phyloP scores from a whole-genome alignment of 352 stramenopile genomes.

The Achlya hypogyna region DNA sequence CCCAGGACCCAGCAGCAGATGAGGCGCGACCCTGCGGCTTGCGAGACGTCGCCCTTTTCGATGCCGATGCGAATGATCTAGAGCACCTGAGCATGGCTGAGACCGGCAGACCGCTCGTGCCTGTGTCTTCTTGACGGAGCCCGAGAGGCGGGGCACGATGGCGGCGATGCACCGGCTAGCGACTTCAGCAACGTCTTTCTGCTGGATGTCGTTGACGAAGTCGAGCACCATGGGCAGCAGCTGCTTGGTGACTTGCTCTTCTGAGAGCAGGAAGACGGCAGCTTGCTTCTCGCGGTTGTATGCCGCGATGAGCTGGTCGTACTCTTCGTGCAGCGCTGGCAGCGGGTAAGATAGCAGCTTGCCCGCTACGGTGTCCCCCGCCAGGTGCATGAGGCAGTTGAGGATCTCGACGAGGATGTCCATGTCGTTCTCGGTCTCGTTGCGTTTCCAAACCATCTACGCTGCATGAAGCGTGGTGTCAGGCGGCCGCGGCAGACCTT shows the following conservation, averaged over 20 bases:
- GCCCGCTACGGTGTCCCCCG: conserved; percentile 55
- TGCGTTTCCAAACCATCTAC: conserved; percentile 58
- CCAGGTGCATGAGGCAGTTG: conserved; percentile 40
- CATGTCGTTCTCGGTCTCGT: conserved; percentile 39
- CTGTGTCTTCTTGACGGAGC: conserved; percentile 68
- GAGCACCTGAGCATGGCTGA: neutral
- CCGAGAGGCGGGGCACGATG: conserved; percentile 41
- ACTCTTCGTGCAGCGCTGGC: conserved; percentile 58
- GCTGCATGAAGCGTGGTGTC: neutral
- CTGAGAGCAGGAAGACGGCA: conserved; percentile 52
- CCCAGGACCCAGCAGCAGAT: conserved; percentile 70
- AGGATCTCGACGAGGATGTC: conserved; percentile 54
- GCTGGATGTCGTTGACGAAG: conserved; percentile 59
- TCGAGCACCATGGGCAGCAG: conserved; percentile 64
- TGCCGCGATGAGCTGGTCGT: conserved; percentile 33
- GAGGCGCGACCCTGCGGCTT: conserved; percentile 60
- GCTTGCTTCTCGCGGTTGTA: conserved; percentile 48
- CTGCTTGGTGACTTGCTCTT: conserved; percentile 68
- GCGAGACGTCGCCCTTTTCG: conserved; percentile 74
- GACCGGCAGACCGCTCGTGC: conserved; percentile 17
- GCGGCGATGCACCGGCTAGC: conserved; percentile 52
- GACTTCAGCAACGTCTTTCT: conserved; percentile 65
- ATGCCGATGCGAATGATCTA: conserved; percentile 77
- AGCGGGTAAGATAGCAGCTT: conserved; percentile 51
- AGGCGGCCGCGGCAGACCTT: conserved; percentile 30